Base-by-base conservation (phyloP, 306 rosid genomes). In the Castanopsis chinensis region DNA sequence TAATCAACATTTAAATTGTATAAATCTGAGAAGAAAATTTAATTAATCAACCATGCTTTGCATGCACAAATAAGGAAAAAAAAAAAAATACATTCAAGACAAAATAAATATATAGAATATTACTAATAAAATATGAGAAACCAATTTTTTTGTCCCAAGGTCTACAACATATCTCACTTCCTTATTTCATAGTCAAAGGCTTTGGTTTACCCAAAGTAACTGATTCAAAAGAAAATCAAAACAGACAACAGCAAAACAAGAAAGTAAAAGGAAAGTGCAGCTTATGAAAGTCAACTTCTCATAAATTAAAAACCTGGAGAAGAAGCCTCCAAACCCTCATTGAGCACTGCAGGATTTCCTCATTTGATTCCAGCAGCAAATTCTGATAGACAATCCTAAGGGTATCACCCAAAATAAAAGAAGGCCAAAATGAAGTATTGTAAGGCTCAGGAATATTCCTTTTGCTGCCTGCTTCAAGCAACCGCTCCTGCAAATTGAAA, bases 251-350 rank as follows among this genome's bases (percentile, higher is more conserved):
- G 4, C 21, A 28, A 21, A 25, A 19, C 20, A 32, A 60, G 37
- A 1, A 20, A 32, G 10, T 15, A 75, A 45, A 30, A 30, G 45
- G 74, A 4, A 6, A 5, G 10, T 32, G 52, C 30, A 43, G 35
- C 59, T 37, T 67, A 52, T 63, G 73, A 15, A 74, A 58, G 51
- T 41, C 53, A 45, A 78, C 33, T 54, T 4, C 28, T 67, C 52
- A 68, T 35, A 49, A 65, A 83, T 59, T 23, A 74, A 78, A 71
- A 80, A 94, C 99, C 99, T 92, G 92, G 86, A 95, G 85, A 79
- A 95, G 97, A 53, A 95, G 97, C 87, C 92, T 85, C 99, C 99
- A 95, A 74, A 95, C 99, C 83, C 98, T 87, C 89, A 92, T 97
- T 8, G 99, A 95, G 85, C 91, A 93, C 73, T 83, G 88, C 91